Base-by-base conservation (phyloP, 306 rosid genomes). In the Cicer arietinum region DNA sequence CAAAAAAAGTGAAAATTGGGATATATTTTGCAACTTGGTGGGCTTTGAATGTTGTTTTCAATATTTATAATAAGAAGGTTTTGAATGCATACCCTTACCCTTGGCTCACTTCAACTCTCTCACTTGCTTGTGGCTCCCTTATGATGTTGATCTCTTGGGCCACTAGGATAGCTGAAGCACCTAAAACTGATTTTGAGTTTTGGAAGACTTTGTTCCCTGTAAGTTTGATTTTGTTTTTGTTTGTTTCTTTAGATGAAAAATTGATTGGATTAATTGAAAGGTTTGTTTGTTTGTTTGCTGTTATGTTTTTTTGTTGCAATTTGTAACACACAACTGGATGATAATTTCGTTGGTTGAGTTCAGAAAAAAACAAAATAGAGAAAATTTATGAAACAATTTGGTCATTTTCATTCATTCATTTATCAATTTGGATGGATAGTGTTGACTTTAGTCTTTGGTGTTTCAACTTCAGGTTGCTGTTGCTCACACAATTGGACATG, bases 401-500 rank as follows among this genome's bases (percentile, higher is more conserved):
- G 44, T 53, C 4, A 48, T 14, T 57, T 54, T 67, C 73, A 6
- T 74, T 54, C 63, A 5, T 74, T 42, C 45, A 37, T 67, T 48
- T 56, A 56, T 69, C 64, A 25, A 61, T 60, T 57, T 67, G 54
- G 41, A 46, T 35, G 51, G 80, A 52, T 73, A 14, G 30, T 44
- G 30, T 25, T 25, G 77, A 79, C n/a, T 47, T 75, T 71, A 17
- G 51, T 53, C 2, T 69, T 77, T 68, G 61, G 63, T 66, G 37
- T 37, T 78, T 70, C 66, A 54, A 47, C 42, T 73, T 20, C 69
- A 94, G 99, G 99, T 94, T 80, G 99, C 97, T 72, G 85, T 94
- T 73, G 98, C 98, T 47, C 98, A 94, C 81, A 91, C 98, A 40
- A 91, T 94, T 74, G 98, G 98, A 67, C 98, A 94, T 84, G 99